Conservation (phyloP, 2,329 filamentous ascomycete species). For the Neofusicoccum sp. region DNA sequence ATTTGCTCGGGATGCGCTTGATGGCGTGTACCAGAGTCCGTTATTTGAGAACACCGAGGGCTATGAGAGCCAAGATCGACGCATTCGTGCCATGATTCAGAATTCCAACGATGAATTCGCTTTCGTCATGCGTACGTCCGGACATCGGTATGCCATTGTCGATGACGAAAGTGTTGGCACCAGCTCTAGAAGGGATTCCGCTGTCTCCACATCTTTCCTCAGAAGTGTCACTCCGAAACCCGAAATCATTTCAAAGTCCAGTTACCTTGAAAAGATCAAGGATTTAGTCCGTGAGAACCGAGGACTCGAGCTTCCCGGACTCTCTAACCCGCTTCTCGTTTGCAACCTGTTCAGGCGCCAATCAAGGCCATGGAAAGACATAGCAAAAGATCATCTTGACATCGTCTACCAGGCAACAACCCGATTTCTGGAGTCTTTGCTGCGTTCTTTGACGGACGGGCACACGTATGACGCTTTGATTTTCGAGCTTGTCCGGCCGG, state of each 20-base stretch:
- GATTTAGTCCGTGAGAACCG: slow-evolving; percentile 38
- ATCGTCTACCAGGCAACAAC: slow-evolving; percentile 37
- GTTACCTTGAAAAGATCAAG: background rate
- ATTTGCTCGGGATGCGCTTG: slow-evolving; percentile 50
- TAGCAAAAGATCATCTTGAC: slow-evolving; percentile 42
- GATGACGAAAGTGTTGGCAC: slow-evolving; percentile 19
- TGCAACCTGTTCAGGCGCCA: slow-evolving; percentile 63
- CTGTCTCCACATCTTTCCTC: background rate
- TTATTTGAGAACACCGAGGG: slow-evolving; percentile 7
- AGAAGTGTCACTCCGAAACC: slow-evolving; percentile 16
- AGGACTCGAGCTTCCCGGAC: slow-evolving; percentile 62
- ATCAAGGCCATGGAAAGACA: slow-evolving; percentile 55
- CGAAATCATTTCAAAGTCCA: slow-evolving; percentile 36
- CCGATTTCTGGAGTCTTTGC: slow-evolving; percentile 39
- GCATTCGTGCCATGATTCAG: slow-evolving; percentile 57
- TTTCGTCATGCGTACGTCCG: slow-evolving; percentile 40
- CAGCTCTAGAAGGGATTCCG: background rate
- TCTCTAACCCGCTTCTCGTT: slow-evolving; percentile 62
- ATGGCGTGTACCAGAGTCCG: slow-evolving; percentile 41
- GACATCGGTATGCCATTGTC: slow-evolving; percentile 42
- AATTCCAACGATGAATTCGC: slow-evolving; percentile 52
- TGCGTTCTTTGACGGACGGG: slow-evolving; percentile 42
- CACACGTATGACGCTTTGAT: slow-evolving; percentile 45
- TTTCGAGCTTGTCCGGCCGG: slow-evolving; percentile 43
- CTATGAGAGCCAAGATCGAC: slow-evolving; percentile 29